A percentile compares a stretch with the other conserved stretches of the same genome.
Conservation (phyloP, 2,329 filamentous ascomycete genomes). For the Aspergillus floridensis region DNA sequence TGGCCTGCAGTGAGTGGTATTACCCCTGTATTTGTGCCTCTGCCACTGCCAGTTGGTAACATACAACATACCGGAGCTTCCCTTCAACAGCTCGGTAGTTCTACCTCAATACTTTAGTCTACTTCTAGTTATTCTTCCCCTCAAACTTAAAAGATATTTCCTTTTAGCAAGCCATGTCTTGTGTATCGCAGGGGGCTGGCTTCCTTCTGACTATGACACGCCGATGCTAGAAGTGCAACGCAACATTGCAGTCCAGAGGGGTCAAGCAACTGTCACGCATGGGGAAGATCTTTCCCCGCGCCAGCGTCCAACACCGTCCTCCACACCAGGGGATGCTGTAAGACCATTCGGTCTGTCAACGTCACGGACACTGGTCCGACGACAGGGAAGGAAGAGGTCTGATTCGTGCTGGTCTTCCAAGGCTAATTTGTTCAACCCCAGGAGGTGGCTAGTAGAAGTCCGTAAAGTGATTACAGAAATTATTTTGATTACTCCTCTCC, state of each 20-base stretch:
- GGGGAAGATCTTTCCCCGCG: slow-evolving; percentile 18
- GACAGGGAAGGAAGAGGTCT: not conserved
- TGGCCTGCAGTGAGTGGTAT: not conserved
- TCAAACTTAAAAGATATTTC: too few species aligned
- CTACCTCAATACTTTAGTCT: too few species aligned
- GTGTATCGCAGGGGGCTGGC: too few species aligned
- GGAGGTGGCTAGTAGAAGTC: not conserved
- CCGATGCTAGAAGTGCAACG: slow-evolving; percentile 2
- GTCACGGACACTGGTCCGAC: not conserved
- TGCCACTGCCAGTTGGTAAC: not conserved
- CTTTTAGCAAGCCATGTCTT: too few species aligned
- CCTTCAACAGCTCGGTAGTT: too few species aligned
- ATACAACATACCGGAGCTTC: not conserved
- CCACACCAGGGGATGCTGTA: not conserved
- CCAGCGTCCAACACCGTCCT: slow-evolving; percentile 2
- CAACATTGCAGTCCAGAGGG: slow-evolving; percentile 2
- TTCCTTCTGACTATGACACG: slow-evolving; percentile 1
- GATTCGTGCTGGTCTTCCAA: not conserved
- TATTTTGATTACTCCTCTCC: not conserved
- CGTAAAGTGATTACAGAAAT: not conserved
- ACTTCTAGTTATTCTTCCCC: too few species aligned
- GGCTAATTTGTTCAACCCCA: not conserved
- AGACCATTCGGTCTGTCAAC: not conserved
- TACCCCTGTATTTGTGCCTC: not conserved
- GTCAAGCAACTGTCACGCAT: slow-evolving; percentile 1